A percentile compares a stretch with the other conserved stretches of the same genome.
Conservation (phyloP, 805 yeast species). For the Schizosaccharomyces japonicus region DNA sequence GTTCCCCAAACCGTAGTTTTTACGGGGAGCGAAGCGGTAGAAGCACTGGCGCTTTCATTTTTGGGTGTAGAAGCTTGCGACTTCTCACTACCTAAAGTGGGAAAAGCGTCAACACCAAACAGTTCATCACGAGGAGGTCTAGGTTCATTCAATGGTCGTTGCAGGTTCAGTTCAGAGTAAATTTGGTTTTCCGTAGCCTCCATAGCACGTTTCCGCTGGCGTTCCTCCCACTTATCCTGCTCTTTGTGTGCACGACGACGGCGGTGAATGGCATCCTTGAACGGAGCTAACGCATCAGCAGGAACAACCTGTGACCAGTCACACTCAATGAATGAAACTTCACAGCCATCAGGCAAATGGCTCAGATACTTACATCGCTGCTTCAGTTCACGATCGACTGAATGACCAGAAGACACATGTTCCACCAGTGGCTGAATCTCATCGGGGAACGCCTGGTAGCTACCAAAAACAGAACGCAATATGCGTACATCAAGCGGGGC, state of each 20-base stretch:
- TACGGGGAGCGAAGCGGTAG: conserved; percentile 13
- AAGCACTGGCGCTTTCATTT: conserved; percentile 4
- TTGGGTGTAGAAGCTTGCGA: conserved; percentile 7
- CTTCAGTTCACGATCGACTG: conserved; percentile 35
- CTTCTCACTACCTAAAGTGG: conserved; percentile 6
- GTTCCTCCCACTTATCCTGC: conserved; percentile 37
- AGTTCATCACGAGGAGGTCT: background rate
- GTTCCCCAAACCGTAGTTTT: conserved; percentile 64
- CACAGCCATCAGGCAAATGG: conserved; percentile 69
- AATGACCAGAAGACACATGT: conserved; percentile 40
- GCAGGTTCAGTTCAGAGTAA: background rate
- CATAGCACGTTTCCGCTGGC: conserved; percentile 29
- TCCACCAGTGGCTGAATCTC: conserved; percentile 39
- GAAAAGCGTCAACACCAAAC: background rate
- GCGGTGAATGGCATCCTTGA: conserved; percentile 31
- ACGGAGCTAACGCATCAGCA: conserved; percentile 22
- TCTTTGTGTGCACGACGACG: conserved; percentile 31
- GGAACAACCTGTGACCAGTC: conserved; percentile 40
- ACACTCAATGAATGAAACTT: conserved; percentile 60
- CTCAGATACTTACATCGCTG: conserved; percentile 49
- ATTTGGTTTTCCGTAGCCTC: conserved; percentile 26
- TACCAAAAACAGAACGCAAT: conserved; percentile 34
- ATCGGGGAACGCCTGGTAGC: conserved; percentile 46
- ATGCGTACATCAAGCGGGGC: conserved; percentile 64
- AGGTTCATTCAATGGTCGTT: background rate